phyloP scores from a whole-genome alignment of 1,284 basidiomycete genomes.

The Puccinia triticina region DNA sequence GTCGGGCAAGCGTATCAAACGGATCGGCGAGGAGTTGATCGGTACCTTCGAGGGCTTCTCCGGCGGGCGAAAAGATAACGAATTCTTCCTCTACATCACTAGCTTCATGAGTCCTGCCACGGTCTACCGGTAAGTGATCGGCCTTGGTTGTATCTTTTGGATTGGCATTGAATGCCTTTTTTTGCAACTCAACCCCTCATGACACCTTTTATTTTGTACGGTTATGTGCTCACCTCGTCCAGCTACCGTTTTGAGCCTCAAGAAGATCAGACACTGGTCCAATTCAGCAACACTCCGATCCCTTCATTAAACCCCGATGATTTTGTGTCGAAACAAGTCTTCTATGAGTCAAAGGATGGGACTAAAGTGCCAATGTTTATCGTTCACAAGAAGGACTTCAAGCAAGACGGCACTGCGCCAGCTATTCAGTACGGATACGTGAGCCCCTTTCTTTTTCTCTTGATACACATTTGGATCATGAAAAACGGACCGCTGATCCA shows the following conservation, averaged over 20 bases:
- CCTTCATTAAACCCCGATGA: slow-evolving; percentile 72
- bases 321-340: slow-evolving; percentile 75
- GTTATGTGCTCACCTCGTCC: background rate
- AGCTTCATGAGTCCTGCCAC: slow-evolving; percentile 77
- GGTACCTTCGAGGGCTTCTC: slow-evolving; percentile 69
- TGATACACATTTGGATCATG: background rate
- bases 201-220: no score
- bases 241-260: slow-evolving; percentile 44
- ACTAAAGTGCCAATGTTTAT: slow-evolving; percentile 84
- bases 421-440: slow-evolving; percentile 73
- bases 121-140: slow-evolving; percentile 67
- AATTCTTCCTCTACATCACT: slow-evolving; percentile 71
- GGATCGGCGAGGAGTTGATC: slow-evolving; percentile 71
- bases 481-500: background rate
- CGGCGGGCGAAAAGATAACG: slow-evolving; percentile 66
- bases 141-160: background rate
- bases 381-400: slow-evolving; percentile 73
- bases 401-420: slow-evolving; percentile 75
- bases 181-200: no score
- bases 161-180: background rate
- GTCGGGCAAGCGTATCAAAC: slow-evolving; percentile 67
- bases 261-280: slow-evolving; percentile 66
- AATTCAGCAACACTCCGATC: slow-evolving; percentile 69
- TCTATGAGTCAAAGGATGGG: slow-evolving; percentile 78
- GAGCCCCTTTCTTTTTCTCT: background rate